Evolutionary conservation across 1,284 basidiomycete genomes (phyloP).

Genomic region (Fistulina hepatica): DNA sequence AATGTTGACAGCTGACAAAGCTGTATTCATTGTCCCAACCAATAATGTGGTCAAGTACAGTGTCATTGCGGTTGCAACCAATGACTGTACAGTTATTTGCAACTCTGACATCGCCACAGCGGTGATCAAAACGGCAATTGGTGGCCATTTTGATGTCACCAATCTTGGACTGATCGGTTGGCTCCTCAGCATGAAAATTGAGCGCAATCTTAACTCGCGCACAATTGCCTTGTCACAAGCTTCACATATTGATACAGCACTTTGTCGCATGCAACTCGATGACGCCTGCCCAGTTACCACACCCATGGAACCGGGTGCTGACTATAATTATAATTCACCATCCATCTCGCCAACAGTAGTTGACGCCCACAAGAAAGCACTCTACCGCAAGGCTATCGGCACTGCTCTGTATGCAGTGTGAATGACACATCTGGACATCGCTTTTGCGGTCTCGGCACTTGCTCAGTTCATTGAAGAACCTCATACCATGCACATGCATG

Average conservation of each 20-base stretch:
- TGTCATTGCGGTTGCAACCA: slow-evolving; percentile 21
- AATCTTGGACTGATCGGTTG: slow-evolving; percentile 20
- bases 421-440: slow-evolving; percentile 3
- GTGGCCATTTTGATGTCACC: slow-evolving; percentile 17
- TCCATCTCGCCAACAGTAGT: background rate
- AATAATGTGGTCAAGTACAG: slow-evolving; percentile 7
- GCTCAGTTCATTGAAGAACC: slow-evolving; percentile 3
- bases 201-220: slow-evolving; percentile 8
- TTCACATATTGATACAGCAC: slow-evolving; percentile 18
- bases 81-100: slow-evolving; percentile 24
- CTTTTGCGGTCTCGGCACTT: slow-evolving; percentile 2
- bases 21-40: slow-evolving; percentile 4
- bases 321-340: slow-evolving; percentile 10
- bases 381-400: background rate
- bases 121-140: slow-evolving; percentile 16
- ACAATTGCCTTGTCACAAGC: slow-evolving; percentile 19
- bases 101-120: slow-evolving; percentile 11
- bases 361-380: background rate
- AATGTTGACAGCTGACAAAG: slow-evolving; percentile 3
- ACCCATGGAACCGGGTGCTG: slow-evolving; percentile 12
- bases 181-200: slow-evolving; percentile 19
- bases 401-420: background rate
- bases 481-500: slow-evolving; percentile 1
- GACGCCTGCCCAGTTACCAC: slow-evolving; percentile 12
- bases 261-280: slow-evolving; percentile 13